Evolutionary conservation across 139 green algal genomes (phyloP).

Genomic region (Nannochloris sp.): DNA sequence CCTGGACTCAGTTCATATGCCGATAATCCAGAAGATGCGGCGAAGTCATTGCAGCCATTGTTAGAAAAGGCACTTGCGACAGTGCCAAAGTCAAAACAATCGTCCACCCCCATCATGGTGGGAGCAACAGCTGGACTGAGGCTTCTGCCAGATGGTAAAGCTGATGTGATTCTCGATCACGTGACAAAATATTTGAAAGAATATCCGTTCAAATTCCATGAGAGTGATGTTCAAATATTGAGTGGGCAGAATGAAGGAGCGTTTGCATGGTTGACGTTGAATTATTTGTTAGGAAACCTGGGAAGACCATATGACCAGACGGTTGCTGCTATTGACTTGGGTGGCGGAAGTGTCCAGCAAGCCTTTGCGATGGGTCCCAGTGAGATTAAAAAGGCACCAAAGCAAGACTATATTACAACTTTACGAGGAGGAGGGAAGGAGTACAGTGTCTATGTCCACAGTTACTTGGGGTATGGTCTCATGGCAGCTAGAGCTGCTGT

Average conservation of each 20-base stretch:
- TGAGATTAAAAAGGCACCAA: constrained; percentile 43
- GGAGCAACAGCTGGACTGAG: constrained; percentile 91
- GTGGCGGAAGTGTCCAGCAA: constrained; percentile 64
- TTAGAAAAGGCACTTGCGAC: constrained; percentile 72
- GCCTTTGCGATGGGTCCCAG: constrained; percentile 66
- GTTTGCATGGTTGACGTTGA: constrained; percentile 96
- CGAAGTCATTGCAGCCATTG: constrained; percentile 67
- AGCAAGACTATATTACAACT: constrained; percentile 51
- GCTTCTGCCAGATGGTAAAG: constrained; percentile 74
- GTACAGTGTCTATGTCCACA: constrained; percentile 94
- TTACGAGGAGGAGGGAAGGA: constrained; percentile 48
- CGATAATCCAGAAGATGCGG: constrained; percentile 62
- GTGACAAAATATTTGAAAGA: constrained; percentile 39
- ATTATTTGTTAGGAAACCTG: constrained; percentile 90
- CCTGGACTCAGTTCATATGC: constrained; percentile 81
- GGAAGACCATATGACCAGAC: constrained; percentile 52
- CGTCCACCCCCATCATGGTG: constrained; percentile 63
- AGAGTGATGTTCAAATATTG: constrained; percentile 49
- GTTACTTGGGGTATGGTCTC: constrained; percentile 92
- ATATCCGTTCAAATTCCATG: constrained; percentile 57
- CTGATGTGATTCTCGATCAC: constrained; percentile 77
- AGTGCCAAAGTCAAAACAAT: constrained; percentile 57
- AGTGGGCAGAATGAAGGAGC: constrained; percentile 80
- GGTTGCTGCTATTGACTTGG: constrained; percentile 83
- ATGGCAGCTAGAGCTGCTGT: constrained; percentile 90